phyloP scores from a whole-genome alignment of 306 rosid species.

The Datisca glomerata region DNA sequence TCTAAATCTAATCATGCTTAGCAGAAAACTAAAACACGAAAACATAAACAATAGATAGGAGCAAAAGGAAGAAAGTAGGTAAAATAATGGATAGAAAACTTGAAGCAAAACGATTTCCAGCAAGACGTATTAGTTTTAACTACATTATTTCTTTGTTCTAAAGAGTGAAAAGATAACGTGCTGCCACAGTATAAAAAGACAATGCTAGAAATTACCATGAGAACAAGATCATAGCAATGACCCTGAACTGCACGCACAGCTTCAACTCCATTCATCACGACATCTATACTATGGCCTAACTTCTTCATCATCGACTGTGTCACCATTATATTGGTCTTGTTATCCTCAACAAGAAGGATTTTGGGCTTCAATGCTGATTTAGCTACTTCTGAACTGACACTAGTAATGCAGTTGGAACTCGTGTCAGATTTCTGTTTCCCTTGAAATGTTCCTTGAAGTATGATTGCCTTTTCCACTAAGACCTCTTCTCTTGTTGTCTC shows the following conservation, averaged over 20 bases:
- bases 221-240: conserved; percentile 46
- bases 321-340: conserved; percentile 87
- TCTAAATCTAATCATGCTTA: too few relatives aligned
- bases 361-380: conserved; percentile 33
- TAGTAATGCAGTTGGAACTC: conserved; percentile 17
- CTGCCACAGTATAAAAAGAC: neutral
- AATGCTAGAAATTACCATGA: conserved; percentile 49
- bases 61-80: too few relatives aligned
- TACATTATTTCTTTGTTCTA: neutral
- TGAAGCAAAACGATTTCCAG: too few relatives aligned
- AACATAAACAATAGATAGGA: too few relatives aligned
- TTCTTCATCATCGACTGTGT: conserved; percentile 84
- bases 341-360: conserved; percentile 92
- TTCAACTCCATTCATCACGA: conserved; percentile 79
- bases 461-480: too few relatives aligned
- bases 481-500: conserved; percentile 20
- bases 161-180: neutral
- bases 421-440: conserved; percentile 27
- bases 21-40: too few relatives aligned
- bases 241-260: conserved; percentile 64
- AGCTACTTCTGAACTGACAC: conserved; percentile 21
- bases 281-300: conserved; percentile 70
- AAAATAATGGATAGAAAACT: too few relatives aligned
- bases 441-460: conserved; percentile 19
- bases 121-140: too few relatives aligned